Conservation (phyloP, 768 basidiomycete genomes). For the Daedaleopsis nitida region DNA sequence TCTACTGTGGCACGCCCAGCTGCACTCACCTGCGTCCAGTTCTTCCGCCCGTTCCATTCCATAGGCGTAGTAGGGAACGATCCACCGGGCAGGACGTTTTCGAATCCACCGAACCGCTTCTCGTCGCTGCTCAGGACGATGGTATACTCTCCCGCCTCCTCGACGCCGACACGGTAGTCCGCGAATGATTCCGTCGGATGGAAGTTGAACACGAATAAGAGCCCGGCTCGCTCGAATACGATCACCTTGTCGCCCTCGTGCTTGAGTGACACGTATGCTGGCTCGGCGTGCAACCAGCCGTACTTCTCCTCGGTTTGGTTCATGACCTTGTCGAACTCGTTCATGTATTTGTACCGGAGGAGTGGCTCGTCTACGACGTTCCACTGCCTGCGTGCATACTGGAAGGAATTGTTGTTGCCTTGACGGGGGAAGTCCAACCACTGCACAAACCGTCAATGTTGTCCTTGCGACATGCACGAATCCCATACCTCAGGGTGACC, state of each 20-base stretch:
- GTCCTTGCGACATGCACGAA: not conserved
- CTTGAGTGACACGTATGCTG: slow-evolving; percentile 95
- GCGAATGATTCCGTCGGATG: slow-evolving; percentile 87
- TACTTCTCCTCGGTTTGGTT: slow-evolving; percentile 81
- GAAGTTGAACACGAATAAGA: slow-evolving; percentile 98
- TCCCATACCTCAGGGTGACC: slow-evolving; percentile 88
- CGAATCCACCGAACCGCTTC: slow-evolving; percentile 86
- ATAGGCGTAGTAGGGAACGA: slow-evolving; percentile 80
- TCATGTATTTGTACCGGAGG: slow-evolving; percentile 92
- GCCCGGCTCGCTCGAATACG: slow-evolving; percentile 90
- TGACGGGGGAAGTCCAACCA: slow-evolving; percentile 99
- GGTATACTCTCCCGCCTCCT: slow-evolving; percentile 81
- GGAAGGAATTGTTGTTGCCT: slow-evolving; percentile 95
- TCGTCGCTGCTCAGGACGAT: slow-evolving; percentile 86
- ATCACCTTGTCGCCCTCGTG: slow-evolving; percentile 92
- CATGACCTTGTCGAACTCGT: slow-evolving; percentile 93
- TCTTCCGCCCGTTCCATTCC: slow-evolving; percentile 93
- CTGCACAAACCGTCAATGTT: slow-evolving; percentile 35
- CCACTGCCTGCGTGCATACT: slow-evolving; percentile 97
- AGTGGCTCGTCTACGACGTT: slow-evolving; percentile 85
- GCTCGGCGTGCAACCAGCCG: slow-evolving; percentile 79
- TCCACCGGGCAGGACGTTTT: slow-evolving; percentile 64
- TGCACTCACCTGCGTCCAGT: slow-evolving; percentile 75
- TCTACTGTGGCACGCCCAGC: not conserved
- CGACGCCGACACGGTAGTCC: slow-evolving; percentile 92